A percentile compares a stretch with the other conserved stretches of the same genome.
Conservation (phyloP, 768 basidiomycete genomes). For the Vararia minispora region DNA sequence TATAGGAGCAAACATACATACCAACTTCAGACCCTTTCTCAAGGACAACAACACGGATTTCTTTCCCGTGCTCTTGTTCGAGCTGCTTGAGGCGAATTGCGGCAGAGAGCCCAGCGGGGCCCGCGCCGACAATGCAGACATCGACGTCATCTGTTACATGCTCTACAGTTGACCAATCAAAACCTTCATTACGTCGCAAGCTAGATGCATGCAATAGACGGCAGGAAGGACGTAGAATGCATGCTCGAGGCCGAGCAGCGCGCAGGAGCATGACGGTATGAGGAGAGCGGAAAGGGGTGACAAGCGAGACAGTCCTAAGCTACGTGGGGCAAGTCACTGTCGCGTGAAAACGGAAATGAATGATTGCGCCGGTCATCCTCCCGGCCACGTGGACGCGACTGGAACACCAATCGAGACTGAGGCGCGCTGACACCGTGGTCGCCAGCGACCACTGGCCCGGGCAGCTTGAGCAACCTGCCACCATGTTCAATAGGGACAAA, state of each 20-base stretch:
- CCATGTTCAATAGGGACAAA: too few relatives aligned
- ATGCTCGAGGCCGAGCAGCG: constrained; percentile 1
- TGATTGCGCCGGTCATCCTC: too few relatives aligned
- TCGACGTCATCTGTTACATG: constrained; percentile 88
- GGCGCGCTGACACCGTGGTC: too few relatives aligned
- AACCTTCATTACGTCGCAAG: constrained; percentile 22
- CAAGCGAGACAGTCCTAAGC: too few relatives aligned
- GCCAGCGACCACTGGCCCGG: background rate
- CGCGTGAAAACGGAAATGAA: too few relatives aligned
- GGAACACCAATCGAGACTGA: too few relatives aligned
- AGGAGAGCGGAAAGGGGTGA: too few relatives aligned
- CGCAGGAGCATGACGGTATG: constrained; percentile 13
- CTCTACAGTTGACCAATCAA: constrained; percentile 56
- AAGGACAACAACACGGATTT: constrained; percentile 84
- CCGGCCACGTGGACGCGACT: too few relatives aligned
- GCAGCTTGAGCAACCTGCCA: background rate
- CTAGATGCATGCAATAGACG: constrained; percentile 19
- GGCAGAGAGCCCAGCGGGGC: constrained; percentile 92
- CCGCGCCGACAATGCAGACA: constrained; percentile 94
- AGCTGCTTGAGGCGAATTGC: constrained; percentile 94
- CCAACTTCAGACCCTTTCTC: constrained; percentile 94
- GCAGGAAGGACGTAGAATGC: constrained; percentile 1
- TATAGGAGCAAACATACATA: constrained; percentile 26
- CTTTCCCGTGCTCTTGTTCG: constrained; percentile 64
- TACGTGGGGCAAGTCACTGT: too few relatives aligned